Evolutionary conservation across 139 green algal genomes (phyloP).

Genomic region (Yamagishiella unicocca): DNA sequence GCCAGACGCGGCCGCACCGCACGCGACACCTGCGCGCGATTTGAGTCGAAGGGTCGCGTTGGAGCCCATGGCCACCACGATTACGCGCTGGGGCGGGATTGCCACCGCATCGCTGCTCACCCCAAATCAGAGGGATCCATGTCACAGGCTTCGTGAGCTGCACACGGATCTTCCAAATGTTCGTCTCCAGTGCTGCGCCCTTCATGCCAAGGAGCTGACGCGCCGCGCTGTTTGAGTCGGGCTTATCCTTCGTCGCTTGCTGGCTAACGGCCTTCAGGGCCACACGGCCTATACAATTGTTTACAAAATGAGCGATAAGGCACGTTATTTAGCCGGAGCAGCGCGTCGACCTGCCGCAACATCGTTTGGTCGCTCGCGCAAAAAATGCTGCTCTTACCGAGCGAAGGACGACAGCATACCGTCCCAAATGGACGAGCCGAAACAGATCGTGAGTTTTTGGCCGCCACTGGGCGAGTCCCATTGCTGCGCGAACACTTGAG

Average conservation of each 20-base stretch:
- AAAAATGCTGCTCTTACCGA: slow-evolving; percentile 18
- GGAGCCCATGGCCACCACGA: too few relatives aligned
- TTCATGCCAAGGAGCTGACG: slow-evolving; percentile 93
- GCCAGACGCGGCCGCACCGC: slow-evolving; percentile 94
- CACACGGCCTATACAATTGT: slow-evolving; percentile 43
- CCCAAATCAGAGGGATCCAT: slow-evolving; percentile 99
- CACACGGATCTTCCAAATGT: slow-evolving; percentile 97
- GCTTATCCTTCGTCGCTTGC: slow-evolving; percentile 61
- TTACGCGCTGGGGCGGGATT: not conserved
- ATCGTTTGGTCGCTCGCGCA: not conserved
- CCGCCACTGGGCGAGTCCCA: not conserved
- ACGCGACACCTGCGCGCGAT: slow-evolving; percentile 86
- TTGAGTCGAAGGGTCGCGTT: not conserved
- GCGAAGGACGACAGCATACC: not conserved
- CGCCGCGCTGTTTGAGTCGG: slow-evolving; percentile 58
- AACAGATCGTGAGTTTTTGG: not conserved
- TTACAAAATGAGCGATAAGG: not conserved
- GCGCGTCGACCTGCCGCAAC: too few relatives aligned
- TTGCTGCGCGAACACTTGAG: not conserved
- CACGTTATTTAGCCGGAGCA: too few relatives aligned
- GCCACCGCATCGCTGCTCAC: slow-evolving; percentile 55
- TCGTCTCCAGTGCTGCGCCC: slow-evolving; percentile 79
- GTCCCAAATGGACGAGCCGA: slow-evolving; percentile 28
- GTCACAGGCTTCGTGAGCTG: slow-evolving; percentile 99
- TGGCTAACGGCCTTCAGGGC: slow-evolving; percentile 28